Conservation (phyloP, 805 yeast species). For the Monosporozyma solicola region DNA sequence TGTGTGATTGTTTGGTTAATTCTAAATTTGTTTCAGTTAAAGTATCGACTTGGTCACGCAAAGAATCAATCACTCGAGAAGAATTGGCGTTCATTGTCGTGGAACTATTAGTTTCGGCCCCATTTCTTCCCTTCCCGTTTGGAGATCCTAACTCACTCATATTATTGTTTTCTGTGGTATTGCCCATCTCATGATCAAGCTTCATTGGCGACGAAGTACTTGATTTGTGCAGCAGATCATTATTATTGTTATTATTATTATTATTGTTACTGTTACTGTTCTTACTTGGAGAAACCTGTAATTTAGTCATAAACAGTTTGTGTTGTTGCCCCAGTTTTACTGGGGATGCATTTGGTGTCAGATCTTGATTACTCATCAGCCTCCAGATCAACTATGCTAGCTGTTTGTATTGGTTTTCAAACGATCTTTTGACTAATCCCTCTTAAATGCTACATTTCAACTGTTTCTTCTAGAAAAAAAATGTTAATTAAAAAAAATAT, state of each 20-base stretch:
- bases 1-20: conserved; percentile 34
- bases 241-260: background rate
- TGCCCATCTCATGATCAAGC: background rate
- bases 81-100: background rate
- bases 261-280: background rate
- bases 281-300: conserved; percentile 15
- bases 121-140: background rate
- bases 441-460: too few species aligned
- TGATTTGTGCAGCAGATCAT: background rate
- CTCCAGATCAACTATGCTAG: background rate
- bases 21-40: conserved; percentile 35
- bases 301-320: conserved; percentile 19
- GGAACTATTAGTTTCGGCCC: background rate
- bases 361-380: background rate
- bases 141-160: background rate
- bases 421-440: background rate
- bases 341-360: background rate
- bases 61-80: conserved; percentile 33
- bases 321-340: background rate
- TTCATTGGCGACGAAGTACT: background rate
- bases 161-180: background rate
- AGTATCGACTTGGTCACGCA: conserved; percentile 44
- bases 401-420: background rate
- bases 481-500: background rate
- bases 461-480: background rate